phyloP scores from a whole-genome alignment of 176 grass and related monocot genomes.

The Calamus simplicifolius region DNA sequence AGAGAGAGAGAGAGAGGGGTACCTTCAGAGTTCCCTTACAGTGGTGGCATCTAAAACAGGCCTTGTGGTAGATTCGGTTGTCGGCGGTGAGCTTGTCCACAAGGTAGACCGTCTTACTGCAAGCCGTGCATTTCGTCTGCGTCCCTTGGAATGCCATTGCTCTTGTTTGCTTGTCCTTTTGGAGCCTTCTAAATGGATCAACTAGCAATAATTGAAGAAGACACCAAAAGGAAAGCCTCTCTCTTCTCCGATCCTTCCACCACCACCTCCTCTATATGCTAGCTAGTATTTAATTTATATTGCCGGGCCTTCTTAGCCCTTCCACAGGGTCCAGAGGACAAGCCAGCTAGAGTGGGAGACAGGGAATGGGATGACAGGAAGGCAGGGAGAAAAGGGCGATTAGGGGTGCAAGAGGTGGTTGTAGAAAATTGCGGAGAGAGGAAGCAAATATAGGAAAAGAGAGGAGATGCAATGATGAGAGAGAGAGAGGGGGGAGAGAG shows the following conservation, averaged over 20 bases:
- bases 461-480: too few species aligned
- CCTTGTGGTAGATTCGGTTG: slow-evolving; percentile 15
- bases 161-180: neutral
- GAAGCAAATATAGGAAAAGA: neutral
- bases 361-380: neutral
- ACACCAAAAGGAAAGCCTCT: neutral
- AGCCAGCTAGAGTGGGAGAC: neutral
- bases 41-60: slow-evolving; percentile 21
- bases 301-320: neutral
- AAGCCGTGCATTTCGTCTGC: slow-evolving; percentile 11
- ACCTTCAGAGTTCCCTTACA: slow-evolving; percentile 17
- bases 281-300: too few species aligned
- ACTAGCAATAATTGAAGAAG: too few species aligned
- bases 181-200: too few species aligned
- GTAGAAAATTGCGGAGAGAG: neutral
- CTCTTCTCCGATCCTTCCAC: neutral
- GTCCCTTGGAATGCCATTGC: slow-evolving; percentile 10
- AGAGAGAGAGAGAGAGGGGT: neutral
- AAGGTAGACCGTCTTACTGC: slow-evolving; percentile 15
- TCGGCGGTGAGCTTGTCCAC: slow-evolving; percentile 14
- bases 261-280: neutral
- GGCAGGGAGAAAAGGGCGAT: neutral
- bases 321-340: neutral
- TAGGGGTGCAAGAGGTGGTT: neutral
- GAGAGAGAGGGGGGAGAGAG: too few species aligned